Evolutionary conservation across 2,329 filamentous ascomycete species (phyloP).

Genomic region (Ophiognomonia clavigignenti-juglandacearum): DNA sequence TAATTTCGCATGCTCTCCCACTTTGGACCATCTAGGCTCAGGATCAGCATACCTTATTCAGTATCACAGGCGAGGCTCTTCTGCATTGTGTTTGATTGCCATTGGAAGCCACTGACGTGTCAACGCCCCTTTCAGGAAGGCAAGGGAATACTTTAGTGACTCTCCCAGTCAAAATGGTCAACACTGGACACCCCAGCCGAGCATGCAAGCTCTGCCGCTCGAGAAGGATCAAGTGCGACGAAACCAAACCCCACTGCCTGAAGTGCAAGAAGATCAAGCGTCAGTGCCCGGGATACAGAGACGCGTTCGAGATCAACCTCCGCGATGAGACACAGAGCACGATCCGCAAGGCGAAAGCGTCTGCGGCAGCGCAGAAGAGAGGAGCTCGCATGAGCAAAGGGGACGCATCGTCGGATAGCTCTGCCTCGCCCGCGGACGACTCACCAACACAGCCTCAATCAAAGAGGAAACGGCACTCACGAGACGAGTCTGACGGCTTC

Average conservation of each 20-base stretch:
- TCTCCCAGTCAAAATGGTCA: constrained; percentile 18
- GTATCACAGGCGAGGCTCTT: too few species aligned
- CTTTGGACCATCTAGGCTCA: too few species aligned
- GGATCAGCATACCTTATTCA: too few species aligned
- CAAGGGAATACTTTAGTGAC: not conserved
- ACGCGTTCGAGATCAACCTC: constrained; percentile 22
- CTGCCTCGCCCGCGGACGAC: not conserved
- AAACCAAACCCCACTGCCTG: constrained; percentile 21
- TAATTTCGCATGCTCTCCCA: too few species aligned
- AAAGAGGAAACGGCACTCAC: not conserved
- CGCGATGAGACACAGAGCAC: constrained; percentile 22
- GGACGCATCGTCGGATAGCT: not conserved
- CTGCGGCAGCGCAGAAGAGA: constrained; percentile 7
- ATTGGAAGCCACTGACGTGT: too few species aligned
- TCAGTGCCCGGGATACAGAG: constrained; percentile 21
- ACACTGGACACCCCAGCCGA: constrained; percentile 22
- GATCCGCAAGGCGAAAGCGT: constrained; percentile 17
- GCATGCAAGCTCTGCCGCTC: constrained; percentile 22
- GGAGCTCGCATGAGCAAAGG: too few species aligned
- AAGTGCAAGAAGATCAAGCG: constrained; percentile 22
- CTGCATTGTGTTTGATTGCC: too few species aligned
- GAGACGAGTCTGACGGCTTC: constrained; percentile 1
- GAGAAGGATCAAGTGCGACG: constrained; percentile 22
- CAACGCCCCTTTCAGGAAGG: too few species aligned
- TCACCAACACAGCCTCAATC: not conserved